Conservation (phyloP, 2,329 filamentous ascomycete genomes). For the Fusarium sp. region DNA sequence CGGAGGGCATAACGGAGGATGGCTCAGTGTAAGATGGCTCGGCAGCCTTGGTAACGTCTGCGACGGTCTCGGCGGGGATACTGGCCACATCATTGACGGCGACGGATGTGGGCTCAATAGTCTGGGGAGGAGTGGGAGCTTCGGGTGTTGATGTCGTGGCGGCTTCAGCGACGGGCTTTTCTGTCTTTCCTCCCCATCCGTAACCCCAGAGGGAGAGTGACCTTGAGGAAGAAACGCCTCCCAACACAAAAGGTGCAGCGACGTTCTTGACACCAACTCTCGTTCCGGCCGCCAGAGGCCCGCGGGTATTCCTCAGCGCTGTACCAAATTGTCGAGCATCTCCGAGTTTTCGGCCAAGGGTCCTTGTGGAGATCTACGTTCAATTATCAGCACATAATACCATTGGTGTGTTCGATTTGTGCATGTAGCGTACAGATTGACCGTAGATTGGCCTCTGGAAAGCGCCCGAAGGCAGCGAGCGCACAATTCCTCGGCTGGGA, state of each 20-base stretch:
- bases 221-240: slow-evolving; percentile 52
- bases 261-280: slow-evolving; percentile 43
- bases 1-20: slow-evolving; percentile 47
- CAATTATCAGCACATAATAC: slow-evolving; percentile 7
- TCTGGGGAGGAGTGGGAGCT: slow-evolving; percentile 37
- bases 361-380: slow-evolving; percentile 47
- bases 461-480: slow-evolving; percentile 56
- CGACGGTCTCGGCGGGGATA: slow-evolving; percentile 41
- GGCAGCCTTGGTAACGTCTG: slow-evolving; percentile 35
- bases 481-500: slow-evolving; percentile 62
- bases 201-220: slow-evolving; percentile 56
- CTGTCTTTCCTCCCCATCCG: slow-evolving; percentile 50
- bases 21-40: slow-evolving; percentile 41
- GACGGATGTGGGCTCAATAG: slow-evolving; percentile 25
- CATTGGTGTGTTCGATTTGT: slow-evolving; percentile 1
- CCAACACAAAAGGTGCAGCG: slow-evolving; percentile 51
- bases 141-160: slow-evolving; percentile 37
- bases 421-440: slow-evolving; percentile 49
- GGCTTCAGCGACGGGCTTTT: slow-evolving; percentile 40
- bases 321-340: slow-evolving; percentile 57
- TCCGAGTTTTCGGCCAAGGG: slow-evolving; percentile 51
- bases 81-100: slow-evolving; percentile 33
- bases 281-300: slow-evolving; percentile 41
- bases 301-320: slow-evolving; percentile 46
- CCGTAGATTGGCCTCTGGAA: slow-evolving; percentile 51